Percentiles rank a stretch among this genome's conserved stretches.
Evolutionary conservation across 2,329 filamentous ascomycete genomes (phyloP).

Genomic region (Claviceps paspali): DNA sequence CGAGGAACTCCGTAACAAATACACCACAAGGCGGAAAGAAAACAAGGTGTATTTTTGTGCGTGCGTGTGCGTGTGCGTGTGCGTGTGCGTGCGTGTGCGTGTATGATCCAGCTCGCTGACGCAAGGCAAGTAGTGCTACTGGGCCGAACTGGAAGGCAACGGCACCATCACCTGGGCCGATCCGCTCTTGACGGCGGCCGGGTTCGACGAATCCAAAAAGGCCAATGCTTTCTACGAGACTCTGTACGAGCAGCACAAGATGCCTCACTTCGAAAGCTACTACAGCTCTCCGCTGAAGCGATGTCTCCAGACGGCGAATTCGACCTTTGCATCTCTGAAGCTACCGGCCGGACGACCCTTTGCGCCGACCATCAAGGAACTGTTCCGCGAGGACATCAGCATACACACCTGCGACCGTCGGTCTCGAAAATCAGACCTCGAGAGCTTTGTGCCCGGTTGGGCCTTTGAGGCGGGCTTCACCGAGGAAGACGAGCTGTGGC

Average conservation of each 20-base stretch:
- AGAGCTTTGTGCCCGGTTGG: conserved; percentile 34
- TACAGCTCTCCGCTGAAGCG: conserved; percentile 50
- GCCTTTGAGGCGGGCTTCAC: conserved; percentile 45
- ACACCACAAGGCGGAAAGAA: background rate
- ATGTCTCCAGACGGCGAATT: conserved; percentile 45
- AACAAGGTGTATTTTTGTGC: no score
- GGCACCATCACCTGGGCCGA: conserved; percentile 48
- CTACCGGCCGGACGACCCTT: conserved; percentile 37
- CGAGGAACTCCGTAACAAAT: no score
- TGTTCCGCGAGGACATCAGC: conserved; percentile 49
- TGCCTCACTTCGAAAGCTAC: conserved; percentile 47
- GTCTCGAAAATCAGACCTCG: conserved; percentile 37
- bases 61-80: no score
- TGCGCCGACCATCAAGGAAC: conserved; percentile 45
- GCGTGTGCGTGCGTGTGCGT: no score
- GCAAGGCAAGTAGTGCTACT: conserved; percentile 37
- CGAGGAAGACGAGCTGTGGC: conserved; percentile 36
- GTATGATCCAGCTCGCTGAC: no score
- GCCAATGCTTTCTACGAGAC: conserved; percentile 44
- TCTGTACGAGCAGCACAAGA: conserved; percentile 34
- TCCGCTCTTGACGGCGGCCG: conserved; percentile 42
- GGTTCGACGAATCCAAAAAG: conserved; percentile 39
- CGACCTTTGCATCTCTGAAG: conserved; percentile 41
- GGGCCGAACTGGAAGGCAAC: conserved; percentile 49
- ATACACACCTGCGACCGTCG: conserved; percentile 55